Percentiles rank a stretch among this genome's conserved stretches.
Evolutionary conservation across 352 stramenopile species (phyloP).

Genomic region (Pseudoperonospora humuli): DNA sequence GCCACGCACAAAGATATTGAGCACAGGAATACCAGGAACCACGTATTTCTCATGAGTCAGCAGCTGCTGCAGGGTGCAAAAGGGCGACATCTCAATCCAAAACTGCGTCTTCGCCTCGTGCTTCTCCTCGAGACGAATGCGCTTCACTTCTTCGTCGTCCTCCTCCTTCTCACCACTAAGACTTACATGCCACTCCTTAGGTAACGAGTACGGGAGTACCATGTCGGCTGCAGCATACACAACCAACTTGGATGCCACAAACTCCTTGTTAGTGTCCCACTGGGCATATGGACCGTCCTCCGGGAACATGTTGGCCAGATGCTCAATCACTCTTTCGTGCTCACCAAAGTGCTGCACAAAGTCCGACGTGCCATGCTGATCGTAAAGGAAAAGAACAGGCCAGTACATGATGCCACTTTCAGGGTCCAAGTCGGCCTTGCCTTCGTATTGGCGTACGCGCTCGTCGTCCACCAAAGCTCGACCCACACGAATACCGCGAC

Average conservation of each 20-base stretch:
- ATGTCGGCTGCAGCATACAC: constrained; percentile 70
- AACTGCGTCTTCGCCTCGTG: constrained; percentile 69
- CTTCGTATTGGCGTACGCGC: constrained; percentile 74
- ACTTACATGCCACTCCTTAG: constrained; percentile 70
- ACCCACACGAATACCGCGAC: constrained; percentile 59
- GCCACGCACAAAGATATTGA: constrained; percentile 76
- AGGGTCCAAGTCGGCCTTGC: constrained; percentile 64
- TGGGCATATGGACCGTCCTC: constrained; percentile 78
- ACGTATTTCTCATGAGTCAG: constrained; percentile 72
- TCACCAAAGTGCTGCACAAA: constrained; percentile 79
- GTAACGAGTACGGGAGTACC: constrained; percentile 49
- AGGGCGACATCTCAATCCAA: constrained; percentile 74
- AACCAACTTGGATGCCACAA: constrained; percentile 67
- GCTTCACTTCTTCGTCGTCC: constrained; percentile 53
- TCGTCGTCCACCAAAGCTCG: constrained; percentile 71
- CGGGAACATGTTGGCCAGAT: constrained; percentile 86
- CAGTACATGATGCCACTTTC: constrained; percentile 61
- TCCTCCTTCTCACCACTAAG: constrained; percentile 68
- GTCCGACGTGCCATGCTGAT: constrained; percentile 78
- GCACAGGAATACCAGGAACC: constrained; percentile 72
- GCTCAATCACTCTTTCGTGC: constrained; percentile 73
- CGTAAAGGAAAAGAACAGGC: constrained; percentile 81
- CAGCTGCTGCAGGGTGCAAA: constrained; percentile 69
- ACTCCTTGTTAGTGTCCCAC: constrained; percentile 66
- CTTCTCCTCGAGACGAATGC: constrained; percentile 56